phyloP scores from a whole-genome alignment of 345 rosid genomes.

The Carallia pectinifolia region DNA sequence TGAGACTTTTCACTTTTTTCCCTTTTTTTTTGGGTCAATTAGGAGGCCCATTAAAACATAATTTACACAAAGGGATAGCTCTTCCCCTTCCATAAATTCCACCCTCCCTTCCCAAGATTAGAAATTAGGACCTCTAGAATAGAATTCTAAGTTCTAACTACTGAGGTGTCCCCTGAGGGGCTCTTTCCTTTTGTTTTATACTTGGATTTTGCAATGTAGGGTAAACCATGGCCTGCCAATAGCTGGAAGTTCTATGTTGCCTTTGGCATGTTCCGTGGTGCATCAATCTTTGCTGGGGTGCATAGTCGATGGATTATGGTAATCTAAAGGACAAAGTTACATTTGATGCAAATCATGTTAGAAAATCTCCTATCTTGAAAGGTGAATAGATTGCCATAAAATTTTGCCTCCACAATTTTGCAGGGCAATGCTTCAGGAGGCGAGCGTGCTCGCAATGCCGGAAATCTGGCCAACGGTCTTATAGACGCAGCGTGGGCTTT shows the following conservation, averaged over 20 bases:
- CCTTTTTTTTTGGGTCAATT: too few relatives aligned
- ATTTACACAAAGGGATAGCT: too few relatives aligned
- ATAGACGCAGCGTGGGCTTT: conserved; percentile 62
- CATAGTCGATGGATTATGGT: conserved; percentile 91
- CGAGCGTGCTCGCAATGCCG: conserved; percentile 68
- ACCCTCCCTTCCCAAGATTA: too few relatives aligned
- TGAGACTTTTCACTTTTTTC: background rate
- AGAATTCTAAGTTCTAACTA: too few relatives aligned
- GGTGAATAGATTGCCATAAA: background rate
- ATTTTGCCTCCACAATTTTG: conserved; percentile 18
- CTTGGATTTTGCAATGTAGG: conserved; percentile 44
- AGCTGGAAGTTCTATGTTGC: conserved; percentile 92
- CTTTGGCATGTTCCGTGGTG: conserved; percentile 87
- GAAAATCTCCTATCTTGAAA: conserved; percentile 8
- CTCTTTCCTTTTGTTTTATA: background rate
- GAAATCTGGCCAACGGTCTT: conserved; percentile 54
- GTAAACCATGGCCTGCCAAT: conserved; percentile 82
- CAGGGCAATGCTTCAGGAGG: conserved; percentile 98
- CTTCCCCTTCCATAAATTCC: too few relatives aligned
- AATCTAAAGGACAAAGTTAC: conserved; percentile 19
- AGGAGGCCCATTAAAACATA: too few relatives aligned
- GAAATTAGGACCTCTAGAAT: too few relatives aligned
- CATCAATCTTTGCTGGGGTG: conserved; percentile 72
- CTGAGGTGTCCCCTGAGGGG: too few relatives aligned
- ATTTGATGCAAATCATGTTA: background rate